Evolutionary conservation across 2,329 filamentous ascomycete species (phyloP).

Genomic region (Colletotrichum costaricense): DNA sequence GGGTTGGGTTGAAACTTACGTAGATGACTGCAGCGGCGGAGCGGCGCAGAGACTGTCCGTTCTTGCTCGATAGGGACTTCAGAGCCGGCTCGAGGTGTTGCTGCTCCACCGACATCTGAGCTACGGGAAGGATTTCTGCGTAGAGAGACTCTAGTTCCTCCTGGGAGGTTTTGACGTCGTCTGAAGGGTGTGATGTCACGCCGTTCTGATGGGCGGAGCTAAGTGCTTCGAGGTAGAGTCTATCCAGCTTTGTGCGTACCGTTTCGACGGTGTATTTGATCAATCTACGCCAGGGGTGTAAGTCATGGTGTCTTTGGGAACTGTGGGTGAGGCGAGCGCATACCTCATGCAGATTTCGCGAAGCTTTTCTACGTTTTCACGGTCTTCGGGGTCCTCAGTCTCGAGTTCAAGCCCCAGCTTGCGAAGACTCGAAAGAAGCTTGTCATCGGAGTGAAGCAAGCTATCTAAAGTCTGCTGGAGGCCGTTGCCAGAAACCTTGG

Average conservation of each 20-base stretch:
- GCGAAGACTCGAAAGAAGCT: slow-evolving; percentile 72
- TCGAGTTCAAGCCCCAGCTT: slow-evolving; percentile 73
- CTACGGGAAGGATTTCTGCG: slow-evolving; percentile 75
- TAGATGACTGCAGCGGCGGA: slow-evolving; percentile 62
- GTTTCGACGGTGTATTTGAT: slow-evolving; percentile 69
- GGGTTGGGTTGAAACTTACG: slow-evolving; percentile 48
- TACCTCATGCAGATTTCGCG: slow-evolving; percentile 68
- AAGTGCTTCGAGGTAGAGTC: slow-evolving; percentile 64
- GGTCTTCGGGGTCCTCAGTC: slow-evolving; percentile 61
- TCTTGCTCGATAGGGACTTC: slow-evolving; percentile 54
- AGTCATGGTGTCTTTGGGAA: background rate
- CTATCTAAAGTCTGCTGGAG: slow-evolving; percentile 61
- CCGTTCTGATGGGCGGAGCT: slow-evolving; percentile 37
- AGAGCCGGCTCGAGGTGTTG: slow-evolving; percentile 73
- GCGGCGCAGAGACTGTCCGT: slow-evolving; percentile 55
- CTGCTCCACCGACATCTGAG: slow-evolving; percentile 77
- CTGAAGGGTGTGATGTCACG: slow-evolving; percentile 48
- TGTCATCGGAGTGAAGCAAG: slow-evolving; percentile 71
- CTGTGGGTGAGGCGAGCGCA: slow-evolving; percentile 8
- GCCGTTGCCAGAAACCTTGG: slow-evolving; percentile 53
- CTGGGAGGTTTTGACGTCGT: slow-evolving; percentile 60
- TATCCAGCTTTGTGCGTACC: slow-evolving; percentile 64
- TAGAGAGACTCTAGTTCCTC: slow-evolving; percentile 77
- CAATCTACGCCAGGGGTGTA: slow-evolving; percentile 48
- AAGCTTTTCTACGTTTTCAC: slow-evolving; percentile 65